A percentile compares a stretch with the other conserved stretches of the same genome.
Evolutionary conservation across 345 rosid genomes (phyloP).

Genomic region (Orychophragmus violaceus): DNA sequence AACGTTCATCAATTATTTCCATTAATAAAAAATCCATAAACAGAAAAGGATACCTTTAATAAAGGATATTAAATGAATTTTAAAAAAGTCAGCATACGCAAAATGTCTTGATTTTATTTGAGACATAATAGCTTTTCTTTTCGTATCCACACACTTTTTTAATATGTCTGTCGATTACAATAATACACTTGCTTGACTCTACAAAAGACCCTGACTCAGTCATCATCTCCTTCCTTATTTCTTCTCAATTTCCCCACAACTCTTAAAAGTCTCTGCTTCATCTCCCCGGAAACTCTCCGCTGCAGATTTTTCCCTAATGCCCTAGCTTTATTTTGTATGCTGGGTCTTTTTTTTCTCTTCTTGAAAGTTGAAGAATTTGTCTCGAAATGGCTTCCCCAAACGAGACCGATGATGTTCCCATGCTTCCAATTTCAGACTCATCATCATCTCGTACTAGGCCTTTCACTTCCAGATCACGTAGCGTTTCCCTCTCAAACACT

Average conservation of each 20-base stretch:
- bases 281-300: neutral
- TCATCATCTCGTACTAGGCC: conserved; percentile 33
- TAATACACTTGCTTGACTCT: neutral
- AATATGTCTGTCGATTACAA: neutral
- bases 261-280: neutral
- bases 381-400: neutral
- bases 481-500: conserved; percentile 59
- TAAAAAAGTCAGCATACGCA: neutral
- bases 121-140: neutral
- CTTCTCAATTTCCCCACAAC: too few relatives aligned
- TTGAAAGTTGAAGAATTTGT: neutral
- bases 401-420: conserved; percentile 12
- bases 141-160: neutral
- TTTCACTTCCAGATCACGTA: conserved; percentile 40
- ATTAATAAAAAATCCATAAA: too few relatives aligned
- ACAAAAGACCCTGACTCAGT: neutral
- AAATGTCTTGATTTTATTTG: neutral
- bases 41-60: too few relatives aligned
- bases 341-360: neutral
- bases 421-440: conserved; percentile 6
- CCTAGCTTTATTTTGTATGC: neutral
- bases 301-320: neutral
- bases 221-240: neutral
- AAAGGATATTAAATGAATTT: too few relatives aligned
- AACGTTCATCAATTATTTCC: too few relatives aligned